Percentiles rank a stretch among this genome's conserved stretches.
Evolutionary conservation across 768 basidiomycete species (phyloP).

Genomic region (Kwoniella europaea): DNA sequence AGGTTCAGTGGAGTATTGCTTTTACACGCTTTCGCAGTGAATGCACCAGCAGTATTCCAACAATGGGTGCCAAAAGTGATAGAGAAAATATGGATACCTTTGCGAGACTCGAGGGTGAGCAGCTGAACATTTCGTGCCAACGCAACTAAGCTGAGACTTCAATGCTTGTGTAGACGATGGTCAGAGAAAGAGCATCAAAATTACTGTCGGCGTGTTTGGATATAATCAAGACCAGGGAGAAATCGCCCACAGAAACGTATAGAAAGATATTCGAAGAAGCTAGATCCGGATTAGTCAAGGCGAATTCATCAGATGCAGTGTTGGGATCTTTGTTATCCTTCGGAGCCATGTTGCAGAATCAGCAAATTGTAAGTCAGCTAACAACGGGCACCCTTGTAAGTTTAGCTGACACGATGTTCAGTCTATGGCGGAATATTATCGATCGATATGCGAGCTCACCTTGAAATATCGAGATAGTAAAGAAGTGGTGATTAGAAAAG

Average conservation of each 20-base stretch:
- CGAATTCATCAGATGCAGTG: constrained; percentile 80
- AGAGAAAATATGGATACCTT: constrained; percentile 87
- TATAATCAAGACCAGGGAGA: constrained; percentile 76
- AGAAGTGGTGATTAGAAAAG: constrained; percentile 85
- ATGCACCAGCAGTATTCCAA: constrained; percentile 85
- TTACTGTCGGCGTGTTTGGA: constrained; percentile 90
- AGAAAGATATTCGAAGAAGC: constrained; percentile 87
- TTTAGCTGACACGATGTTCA: constrained; percentile 24
- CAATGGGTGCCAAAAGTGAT: constrained; percentile 85
- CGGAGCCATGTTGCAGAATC: constrained; percentile 85
- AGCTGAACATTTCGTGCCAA: background rate
- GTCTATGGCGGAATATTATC: constrained; percentile 64
- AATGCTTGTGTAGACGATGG: constrained; percentile 63
- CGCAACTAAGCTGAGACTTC: background rate
- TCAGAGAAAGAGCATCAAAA: constrained; percentile 90
- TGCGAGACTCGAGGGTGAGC: constrained; percentile 79
- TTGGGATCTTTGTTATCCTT: constrained; percentile 92
- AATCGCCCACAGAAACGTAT: constrained; percentile 68
- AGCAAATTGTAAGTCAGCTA: constrained; percentile 75
- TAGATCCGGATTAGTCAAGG: constrained; percentile 73
- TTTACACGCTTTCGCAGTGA: constrained; percentile 86
- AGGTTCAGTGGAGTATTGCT: constrained; percentile 94
- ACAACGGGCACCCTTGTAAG: too few relatives aligned
- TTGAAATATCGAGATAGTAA: constrained; percentile 84
- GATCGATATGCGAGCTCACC: constrained; percentile 86